These are phyloP conservation scores for Macrophomina pseudophaseolina DNA, from an alignment of 2,329 filamentous ascomycete species.

Conservation along the genomic window DNA sequence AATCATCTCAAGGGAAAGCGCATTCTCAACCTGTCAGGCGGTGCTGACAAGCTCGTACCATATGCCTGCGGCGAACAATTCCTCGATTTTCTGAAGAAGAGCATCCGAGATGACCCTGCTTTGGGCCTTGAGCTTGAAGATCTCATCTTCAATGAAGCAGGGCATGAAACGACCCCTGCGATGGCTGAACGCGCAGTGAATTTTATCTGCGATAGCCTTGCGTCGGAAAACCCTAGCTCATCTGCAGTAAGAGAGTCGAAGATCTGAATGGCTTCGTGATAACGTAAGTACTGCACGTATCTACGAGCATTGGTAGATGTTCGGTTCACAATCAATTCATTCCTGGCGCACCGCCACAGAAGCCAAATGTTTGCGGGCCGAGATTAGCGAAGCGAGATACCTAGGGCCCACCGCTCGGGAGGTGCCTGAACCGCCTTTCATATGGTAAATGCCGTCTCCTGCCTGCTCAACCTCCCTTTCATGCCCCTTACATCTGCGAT, in stretches of 20 bases:
- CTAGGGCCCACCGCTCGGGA: neutral
- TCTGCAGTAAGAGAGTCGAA: slow-evolving; percentile 23
- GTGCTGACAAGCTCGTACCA: slow-evolving; percentile 73
- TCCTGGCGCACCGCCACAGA: neutral
- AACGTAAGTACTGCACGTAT: neutral
- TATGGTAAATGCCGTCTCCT: neutral
- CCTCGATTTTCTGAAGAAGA: slow-evolving; percentile 63
- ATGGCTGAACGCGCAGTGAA: slow-evolving; percentile 71
- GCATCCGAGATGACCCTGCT: slow-evolving; percentile 58
- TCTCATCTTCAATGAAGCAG: slow-evolving; percentile 69
- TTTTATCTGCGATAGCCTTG: slow-evolving; percentile 61
- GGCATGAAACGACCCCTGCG: slow-evolving; percentile 69
- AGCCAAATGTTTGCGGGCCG: neutral
- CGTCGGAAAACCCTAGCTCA: slow-evolving; percentile 27
- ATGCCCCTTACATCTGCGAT: neutral
- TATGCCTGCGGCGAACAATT: slow-evolving; percentile 67
- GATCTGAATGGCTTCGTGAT: neutral
- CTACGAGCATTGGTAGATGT: neutral
- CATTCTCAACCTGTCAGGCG: slow-evolving; percentile 69
- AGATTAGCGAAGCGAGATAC: slow-evolving; percentile 14
- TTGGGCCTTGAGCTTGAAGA: slow-evolving; percentile 65
- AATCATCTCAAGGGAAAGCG: slow-evolving; percentile 59
- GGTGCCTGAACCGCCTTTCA: slow-evolving; percentile 1
- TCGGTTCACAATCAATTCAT: neutral
- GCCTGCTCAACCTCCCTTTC: neutral